phyloP scores from a whole-genome alignment of 164 flowering plant genomes.

The Nymphaea thermarum region DNA sequence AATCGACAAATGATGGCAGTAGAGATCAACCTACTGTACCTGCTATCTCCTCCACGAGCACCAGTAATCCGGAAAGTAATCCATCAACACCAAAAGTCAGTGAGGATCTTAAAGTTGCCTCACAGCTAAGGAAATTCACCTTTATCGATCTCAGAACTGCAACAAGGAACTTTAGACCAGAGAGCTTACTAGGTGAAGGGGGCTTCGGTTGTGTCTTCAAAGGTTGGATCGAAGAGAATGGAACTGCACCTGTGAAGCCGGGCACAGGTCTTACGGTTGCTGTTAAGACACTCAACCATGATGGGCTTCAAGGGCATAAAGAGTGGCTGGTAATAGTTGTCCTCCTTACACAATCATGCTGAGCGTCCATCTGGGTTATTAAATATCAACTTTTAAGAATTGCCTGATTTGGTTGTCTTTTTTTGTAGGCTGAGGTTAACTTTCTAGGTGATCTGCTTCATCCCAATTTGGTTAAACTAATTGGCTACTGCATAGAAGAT shows the following conservation, averaged over 20 bases:
- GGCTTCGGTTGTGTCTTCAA: constrained; percentile 96
- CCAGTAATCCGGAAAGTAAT: constrained; percentile 65
- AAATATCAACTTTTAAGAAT: background rate
- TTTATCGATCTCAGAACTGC: constrained; percentile 82
- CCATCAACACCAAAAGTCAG: constrained; percentile 70
- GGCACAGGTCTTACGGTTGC: constrained; percentile 97
- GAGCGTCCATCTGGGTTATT: too few species aligned
- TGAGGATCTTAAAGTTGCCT: constrained; percentile 77
- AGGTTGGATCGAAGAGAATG: constrained; percentile 98
- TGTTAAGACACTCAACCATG: constrained; percentile 91
- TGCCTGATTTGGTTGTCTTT: background rate
- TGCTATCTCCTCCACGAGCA: constrained; percentile 53
- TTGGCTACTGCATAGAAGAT: constrained; percentile 90
- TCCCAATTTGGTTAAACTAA: constrained; percentile 72
- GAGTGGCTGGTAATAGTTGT: constrained; percentile 75
- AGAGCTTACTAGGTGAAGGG: constrained; percentile 92
- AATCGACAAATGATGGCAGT: constrained; percentile 51
- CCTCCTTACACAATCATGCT: too few species aligned
- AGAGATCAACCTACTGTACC: constrained; percentile 51
- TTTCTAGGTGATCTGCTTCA: constrained; percentile 82
- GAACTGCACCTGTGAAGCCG: constrained; percentile 91
- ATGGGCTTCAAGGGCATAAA: constrained; percentile 97
- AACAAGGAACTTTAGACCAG: constrained; percentile 87
- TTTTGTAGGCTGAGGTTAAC: constrained; percentile 79
- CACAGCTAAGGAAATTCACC: constrained; percentile 63